phyloP scores from a whole-genome alignment of 2,329 filamentous ascomycete species.

The Colletotrichum godetiae region DNA sequence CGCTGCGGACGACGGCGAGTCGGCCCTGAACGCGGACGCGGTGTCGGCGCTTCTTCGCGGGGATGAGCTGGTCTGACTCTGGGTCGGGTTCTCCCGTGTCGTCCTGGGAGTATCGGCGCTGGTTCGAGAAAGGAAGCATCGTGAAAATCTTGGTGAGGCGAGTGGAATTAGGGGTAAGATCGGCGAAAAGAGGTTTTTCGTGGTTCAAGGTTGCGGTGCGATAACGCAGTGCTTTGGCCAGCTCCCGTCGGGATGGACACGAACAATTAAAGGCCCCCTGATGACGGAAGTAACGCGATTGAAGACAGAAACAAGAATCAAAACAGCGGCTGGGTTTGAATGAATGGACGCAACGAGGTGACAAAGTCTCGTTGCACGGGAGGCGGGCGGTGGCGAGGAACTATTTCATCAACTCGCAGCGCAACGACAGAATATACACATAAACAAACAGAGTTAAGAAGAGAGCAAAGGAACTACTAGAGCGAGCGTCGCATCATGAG shows the following conservation, averaged over 20 bases:
- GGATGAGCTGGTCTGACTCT: constrained; percentile 46
- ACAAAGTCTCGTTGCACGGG: background rate
- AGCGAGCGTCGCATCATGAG: background rate
- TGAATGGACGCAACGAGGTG: constrained; percentile 24
- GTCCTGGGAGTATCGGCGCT: constrained; percentile 27
- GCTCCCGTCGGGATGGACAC: background rate
- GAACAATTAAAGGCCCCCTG: background rate
- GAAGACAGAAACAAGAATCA: background rate
- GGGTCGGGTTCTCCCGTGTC: constrained; percentile 41
- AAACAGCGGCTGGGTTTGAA: background rate
- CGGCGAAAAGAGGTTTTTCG: background rate
- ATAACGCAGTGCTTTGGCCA: background rate
- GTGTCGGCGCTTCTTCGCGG: constrained; percentile 42
- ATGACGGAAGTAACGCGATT: background rate
- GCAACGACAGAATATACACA: background rate
- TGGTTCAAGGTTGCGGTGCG: background rate
- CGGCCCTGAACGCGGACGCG: constrained; percentile 51
- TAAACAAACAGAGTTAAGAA: background rate
- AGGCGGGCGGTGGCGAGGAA: background rate
- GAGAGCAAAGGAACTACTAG: background rate
- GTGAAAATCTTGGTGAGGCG: background rate
- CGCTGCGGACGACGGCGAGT: constrained; percentile 48
- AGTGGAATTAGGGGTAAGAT: background rate
- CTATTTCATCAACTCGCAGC: background rate
- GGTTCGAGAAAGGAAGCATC: constrained; percentile 18